These are phyloP conservation scores for Picea sitchensis DNA, from an alignment of 75 land plant species.

Conservation along the genomic window DNA sequence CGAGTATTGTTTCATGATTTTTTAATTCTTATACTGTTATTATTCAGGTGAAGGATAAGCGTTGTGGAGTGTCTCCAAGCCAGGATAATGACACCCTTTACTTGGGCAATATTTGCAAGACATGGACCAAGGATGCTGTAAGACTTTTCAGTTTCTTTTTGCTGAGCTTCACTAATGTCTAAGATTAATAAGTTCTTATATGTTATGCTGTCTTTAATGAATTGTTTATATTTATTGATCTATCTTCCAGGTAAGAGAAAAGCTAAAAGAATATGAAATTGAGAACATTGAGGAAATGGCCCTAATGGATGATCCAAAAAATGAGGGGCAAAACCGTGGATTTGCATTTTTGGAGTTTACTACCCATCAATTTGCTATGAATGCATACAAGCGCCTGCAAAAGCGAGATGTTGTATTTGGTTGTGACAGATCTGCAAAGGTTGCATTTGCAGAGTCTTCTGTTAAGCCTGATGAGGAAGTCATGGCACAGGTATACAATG, in stretches of 20 bases:
- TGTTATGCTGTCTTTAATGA: neutral
- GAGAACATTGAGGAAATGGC: constrained; percentile 28
- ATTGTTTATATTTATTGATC: neutral
- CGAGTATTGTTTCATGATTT: no score
- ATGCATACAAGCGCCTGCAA: constrained; percentile 26
- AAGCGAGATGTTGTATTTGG: constrained; percentile 37
- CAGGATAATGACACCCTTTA: constrained; percentile 42
- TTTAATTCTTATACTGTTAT: neutral
- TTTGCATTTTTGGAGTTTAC: constrained; percentile 29
- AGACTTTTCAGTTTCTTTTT: neutral
- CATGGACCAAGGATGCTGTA: constrained; percentile 47
- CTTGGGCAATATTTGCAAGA: constrained; percentile 38
- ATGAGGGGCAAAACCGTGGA: constrained; percentile 32
- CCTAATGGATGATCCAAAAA: constrained; percentile 21
- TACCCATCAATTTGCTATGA: constrained; percentile 30
- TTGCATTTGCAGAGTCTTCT: constrained; percentile 32
- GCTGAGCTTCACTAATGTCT: neutral
- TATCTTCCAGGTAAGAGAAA: constrained; percentile 13
- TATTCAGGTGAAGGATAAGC: constrained; percentile 32
- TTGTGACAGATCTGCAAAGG: constrained; percentile 30
- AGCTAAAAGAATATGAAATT: constrained; percentile 22
- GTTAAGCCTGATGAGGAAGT: constrained; percentile 17
- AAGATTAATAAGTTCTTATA: neutral
- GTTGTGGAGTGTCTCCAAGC: constrained; percentile 26
- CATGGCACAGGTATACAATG: constrained; percentile 18